These are phyloP conservation scores for Ambrosia artemisiifolia DNA, from an alignment of 129 eudicot genomes.

Conservation along the genomic window DNA sequence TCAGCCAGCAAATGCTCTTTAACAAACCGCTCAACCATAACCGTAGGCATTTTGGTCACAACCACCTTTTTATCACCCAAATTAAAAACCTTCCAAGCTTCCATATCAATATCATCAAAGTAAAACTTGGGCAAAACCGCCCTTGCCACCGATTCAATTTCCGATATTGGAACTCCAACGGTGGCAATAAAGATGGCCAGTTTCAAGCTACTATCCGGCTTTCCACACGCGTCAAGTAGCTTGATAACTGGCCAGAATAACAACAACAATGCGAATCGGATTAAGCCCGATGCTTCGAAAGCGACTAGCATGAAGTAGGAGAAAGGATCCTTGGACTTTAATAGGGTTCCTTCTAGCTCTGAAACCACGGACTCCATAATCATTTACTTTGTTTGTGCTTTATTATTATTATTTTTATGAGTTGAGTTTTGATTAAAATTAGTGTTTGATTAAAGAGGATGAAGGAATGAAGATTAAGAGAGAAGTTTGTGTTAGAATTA, in stretches of 20 bases:
- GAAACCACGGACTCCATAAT: conserved; percentile 62
- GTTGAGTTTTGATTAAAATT: background rate
- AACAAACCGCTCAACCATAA: conserved; percentile 83
- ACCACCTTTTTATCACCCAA: conserved; percentile 58
- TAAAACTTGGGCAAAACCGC: conserved; percentile 92
- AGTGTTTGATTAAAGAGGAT: conserved; percentile 16
- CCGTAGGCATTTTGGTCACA: conserved; percentile 73
- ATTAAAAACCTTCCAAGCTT: conserved; percentile 74
- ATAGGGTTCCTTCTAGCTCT: conserved; percentile 81
- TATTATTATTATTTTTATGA: background rate
- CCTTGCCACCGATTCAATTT: conserved; percentile 82
- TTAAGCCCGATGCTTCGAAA: conserved; percentile 82
- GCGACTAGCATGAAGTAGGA: conserved; percentile 91
- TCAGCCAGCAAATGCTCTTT: conserved; percentile 85
- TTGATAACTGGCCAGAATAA: conserved; percentile 65
- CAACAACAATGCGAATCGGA: conserved; percentile 66
- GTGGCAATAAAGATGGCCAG: conserved; percentile 71
- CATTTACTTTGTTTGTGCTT: background rate
- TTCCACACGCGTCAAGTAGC: conserved; percentile 42
- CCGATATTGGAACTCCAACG: conserved; percentile 62
- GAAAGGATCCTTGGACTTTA: conserved; percentile 61
- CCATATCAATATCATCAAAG: conserved; percentile 75
- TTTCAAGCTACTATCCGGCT: conserved; percentile 46
- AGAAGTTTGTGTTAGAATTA: conserved; percentile 22
- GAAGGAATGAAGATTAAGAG: conserved; percentile 24